Evolutionary conservation across 257 asterid species (phyloP), one percentile per base, ranked within the genome.

Genomic region (Forsythia viridissima): DNA sequence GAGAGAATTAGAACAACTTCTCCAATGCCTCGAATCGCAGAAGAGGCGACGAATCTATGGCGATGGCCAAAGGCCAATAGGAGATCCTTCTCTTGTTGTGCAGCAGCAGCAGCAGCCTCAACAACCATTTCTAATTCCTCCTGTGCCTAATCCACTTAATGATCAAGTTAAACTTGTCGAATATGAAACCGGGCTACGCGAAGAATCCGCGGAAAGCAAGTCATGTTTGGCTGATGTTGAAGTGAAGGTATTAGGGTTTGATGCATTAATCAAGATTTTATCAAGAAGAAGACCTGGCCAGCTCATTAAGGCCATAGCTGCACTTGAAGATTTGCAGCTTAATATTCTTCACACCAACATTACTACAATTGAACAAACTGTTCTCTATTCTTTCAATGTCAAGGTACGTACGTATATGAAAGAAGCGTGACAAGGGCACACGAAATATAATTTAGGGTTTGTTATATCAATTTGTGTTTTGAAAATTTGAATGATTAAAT

Each of bases 1-100:
- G 71, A 88, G 94, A 73, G 99, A 93, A 70, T 66, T 93, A 36
- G 99, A 95, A 44, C 99, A 95, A 73, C 98, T 95, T 6, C 84
- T 95, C 37, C 97, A 95, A 81, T 95, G 99, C 87, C 94, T 95
- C 5, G 98, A 93, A 85, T 95, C 98, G 2, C 97, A 95, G 69
- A 95, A 95, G 76, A 83, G 99, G 80, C 84, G 99, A 43, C 82
- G 97, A 70, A 90, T 93, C 8, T 89, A 87, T 59, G 99, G 97
- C 1, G 96, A 88, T 68, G 80, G 82, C 43, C 83, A 80, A 2
- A 57, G 86, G 65, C 80, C 86, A 4, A 40, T 44, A 0, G 88
- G 84, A 38, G 96, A 89, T 73, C 78, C 89, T 61, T 76, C 97
- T 18, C 71, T 80, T 51, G 79, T 70, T 0, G 77, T 82, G 46